These are phyloP conservation scores for Coix lacrymajobi DNA, from an alignment of 176 grass and related monocot species.

Conservation along the genomic window DNA sequence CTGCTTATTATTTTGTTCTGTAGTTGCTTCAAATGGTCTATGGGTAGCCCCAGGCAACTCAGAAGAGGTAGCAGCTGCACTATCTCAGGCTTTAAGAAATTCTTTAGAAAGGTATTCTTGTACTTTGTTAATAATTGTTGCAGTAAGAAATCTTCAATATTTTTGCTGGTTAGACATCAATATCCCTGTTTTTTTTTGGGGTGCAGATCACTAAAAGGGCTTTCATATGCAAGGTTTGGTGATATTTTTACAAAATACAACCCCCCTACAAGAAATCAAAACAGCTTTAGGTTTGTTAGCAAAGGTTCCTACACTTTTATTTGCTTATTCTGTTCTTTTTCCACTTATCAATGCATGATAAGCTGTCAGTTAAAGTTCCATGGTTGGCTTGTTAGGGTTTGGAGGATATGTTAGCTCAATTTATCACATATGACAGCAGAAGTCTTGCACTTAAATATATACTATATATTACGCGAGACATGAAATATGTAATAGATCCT, in stretches of 20 bases:
- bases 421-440: background rate
- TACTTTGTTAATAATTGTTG: conserved; percentile 28
- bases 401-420: background rate
- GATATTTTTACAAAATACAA: conserved; percentile 92
- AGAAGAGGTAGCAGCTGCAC: conserved; percentile 84
- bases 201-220: conserved; percentile 65
- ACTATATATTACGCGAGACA: background rate
- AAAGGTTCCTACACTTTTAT: conserved; percentile 19
- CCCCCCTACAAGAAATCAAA: conserved; percentile 63
- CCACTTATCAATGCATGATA: background rate
- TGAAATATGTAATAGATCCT: background rate
- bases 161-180: background rate
- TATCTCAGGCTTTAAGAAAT: conserved; percentile 88
- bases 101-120: conserved; percentile 83
- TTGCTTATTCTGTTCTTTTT: background rate
- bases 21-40: conserved; percentile 83
- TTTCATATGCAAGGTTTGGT: conserved; percentile 95
- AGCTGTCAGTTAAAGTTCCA: conserved; percentile 2
- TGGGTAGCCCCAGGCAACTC: conserved; percentile 95
- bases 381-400: conserved; percentile 17
- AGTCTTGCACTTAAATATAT: conserved; percentile 14
- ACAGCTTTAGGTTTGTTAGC: conserved; percentile 63
- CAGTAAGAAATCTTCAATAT: conserved; percentile 2
- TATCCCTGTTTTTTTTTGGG: conserved; percentile 13
- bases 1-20: conserved; percentile 15